These are phyloP conservation scores for Cadophora luteo-olivacea DNA, from an alignment of 2,329 filamentous ascomycete species.

Conservation along the genomic window DNA sequence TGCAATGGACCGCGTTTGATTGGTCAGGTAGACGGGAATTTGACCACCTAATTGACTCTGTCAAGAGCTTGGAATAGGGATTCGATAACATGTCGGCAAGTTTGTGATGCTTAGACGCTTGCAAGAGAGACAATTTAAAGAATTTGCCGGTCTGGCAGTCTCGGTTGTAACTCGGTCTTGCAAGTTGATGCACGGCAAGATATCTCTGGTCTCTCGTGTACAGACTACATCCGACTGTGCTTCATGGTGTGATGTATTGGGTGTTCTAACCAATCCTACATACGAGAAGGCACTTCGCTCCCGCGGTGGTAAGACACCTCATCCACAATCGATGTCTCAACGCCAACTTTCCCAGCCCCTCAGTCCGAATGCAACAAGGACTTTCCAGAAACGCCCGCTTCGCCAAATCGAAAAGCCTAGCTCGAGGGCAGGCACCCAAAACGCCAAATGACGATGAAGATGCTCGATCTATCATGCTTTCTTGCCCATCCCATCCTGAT, in stretches of 20 bases:
- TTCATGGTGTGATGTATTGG: not conserved
- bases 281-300: not conserved
- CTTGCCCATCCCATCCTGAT: not conserved
- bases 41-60: too few relatives aligned
- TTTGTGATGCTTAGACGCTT: not conserved
- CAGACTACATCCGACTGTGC: too few relatives aligned
- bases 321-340: not conserved
- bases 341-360: not conserved
- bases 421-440: not conserved
- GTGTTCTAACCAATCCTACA: constrained; percentile 1
- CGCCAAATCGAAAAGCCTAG: not conserved
- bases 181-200: too few relatives aligned
- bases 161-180: not conserved
- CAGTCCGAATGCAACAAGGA: not conserved
- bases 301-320: not conserved
- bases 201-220: too few relatives aligned
- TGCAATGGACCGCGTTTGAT: not conserved
- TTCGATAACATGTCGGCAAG: not conserved
- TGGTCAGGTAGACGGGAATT: not conserved
- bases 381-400: not conserved
- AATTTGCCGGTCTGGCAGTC: not conserved
- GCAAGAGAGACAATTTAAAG: not conserved
- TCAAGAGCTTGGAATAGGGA: too few relatives aligned
- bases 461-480: constrained; percentile 1
- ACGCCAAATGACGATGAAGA: not conserved